Evolutionary conservation across 306 rosid genomes (phyloP), one percentile per base, ranked within the genome.

Genomic region (Trifolium fragiferum): DNA sequence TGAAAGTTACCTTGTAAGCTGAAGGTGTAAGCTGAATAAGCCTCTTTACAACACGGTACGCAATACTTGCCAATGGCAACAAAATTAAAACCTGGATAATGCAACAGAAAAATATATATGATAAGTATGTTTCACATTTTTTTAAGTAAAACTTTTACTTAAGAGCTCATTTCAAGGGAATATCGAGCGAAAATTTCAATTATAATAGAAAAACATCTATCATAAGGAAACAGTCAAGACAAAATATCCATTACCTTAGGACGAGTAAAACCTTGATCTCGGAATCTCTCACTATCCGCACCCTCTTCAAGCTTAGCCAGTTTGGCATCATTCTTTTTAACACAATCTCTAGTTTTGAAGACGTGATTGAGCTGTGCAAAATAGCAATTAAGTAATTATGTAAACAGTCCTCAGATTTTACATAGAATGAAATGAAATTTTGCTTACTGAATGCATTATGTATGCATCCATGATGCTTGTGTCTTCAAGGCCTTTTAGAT

Each of bases 221-320:
- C 59, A 32, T 18, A 69, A 57, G 41, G 50, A 65, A 80, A 51
- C 69, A 55, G 68, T 46, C 37, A 47, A 68, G 70, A 27, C 41
- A 64, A 21, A 61, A 76, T 68, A 35, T 58, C 80, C 82, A 84
- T 85, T 78, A 93, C 98, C 97, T 94, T 94, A 41, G 98, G 98
- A 71, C 96, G 97, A 66, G 96, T 88, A 88, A 88, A 94, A 23
- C 98, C 97, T 67, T 87, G 97, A 86, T 94, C 98, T 80, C 86
- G 92, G 70, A 91, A 82, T 71, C 68, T 84, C 68, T 77, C 93
- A 68, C 21, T 86, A 74, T 83, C 79, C 41, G 64, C 79, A 74
- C 43, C 63, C 62, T 87, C 93, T 74, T 72, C 80, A 82, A 74
- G 77, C 82, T 83, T 91, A 61, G 86, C 74, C 69, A 83, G 53